Evolutionary conservation across 164 flowering plant species (phyloP).

Genomic region (Kalanchoe fedtschenkoi): DNA sequence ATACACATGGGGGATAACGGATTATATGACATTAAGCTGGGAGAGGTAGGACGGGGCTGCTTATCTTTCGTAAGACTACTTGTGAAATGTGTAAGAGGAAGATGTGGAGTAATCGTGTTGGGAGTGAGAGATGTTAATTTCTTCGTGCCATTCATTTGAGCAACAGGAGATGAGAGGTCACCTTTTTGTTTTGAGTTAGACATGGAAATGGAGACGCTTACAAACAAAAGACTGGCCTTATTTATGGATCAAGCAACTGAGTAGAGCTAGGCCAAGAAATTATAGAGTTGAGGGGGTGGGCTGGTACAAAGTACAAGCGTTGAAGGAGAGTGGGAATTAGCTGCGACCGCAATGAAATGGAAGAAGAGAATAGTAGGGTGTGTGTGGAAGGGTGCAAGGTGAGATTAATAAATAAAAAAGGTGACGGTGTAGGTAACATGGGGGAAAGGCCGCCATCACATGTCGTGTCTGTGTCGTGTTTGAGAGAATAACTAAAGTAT

Average conservation of each 20-base stretch:
- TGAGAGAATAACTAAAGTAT: too few relatives aligned
- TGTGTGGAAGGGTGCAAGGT: too few relatives aligned
- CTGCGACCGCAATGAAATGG: not conserved
- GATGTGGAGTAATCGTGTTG: slow-evolving; percentile 21
- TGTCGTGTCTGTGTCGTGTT: too few relatives aligned
- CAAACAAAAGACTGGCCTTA: not conserved
- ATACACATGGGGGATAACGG: slow-evolving; percentile 26
- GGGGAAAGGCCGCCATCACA: too few relatives aligned
- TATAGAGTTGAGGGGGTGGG: not conserved
- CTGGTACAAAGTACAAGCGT: not conserved
- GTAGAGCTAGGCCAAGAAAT: not conserved
- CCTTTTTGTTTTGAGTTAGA: slow-evolving; percentile 18
- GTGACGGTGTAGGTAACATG: too few relatives aligned
- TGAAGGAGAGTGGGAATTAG: slow-evolving; percentile 4
- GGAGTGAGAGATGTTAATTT: slow-evolving; percentile 20
- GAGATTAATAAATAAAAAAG: too few relatives aligned
- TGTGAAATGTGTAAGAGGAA: slow-evolving; percentile 8
- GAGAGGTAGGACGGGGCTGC: slow-evolving; percentile 31
- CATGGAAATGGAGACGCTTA: slow-evolving; percentile 36
- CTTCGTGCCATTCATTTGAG: slow-evolving; percentile 38
- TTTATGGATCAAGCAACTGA: not conserved
- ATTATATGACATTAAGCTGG: slow-evolving; percentile 36
- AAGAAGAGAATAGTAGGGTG: too few relatives aligned
- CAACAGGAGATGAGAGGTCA: slow-evolving; percentile 9
- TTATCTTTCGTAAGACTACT: too few relatives aligned